Percentiles rank a stretch among this genome's conserved stretches.
phyloP scores from a whole-genome alignment of 164 flowering plant species.

The Vitis rotundifolia region DNA sequence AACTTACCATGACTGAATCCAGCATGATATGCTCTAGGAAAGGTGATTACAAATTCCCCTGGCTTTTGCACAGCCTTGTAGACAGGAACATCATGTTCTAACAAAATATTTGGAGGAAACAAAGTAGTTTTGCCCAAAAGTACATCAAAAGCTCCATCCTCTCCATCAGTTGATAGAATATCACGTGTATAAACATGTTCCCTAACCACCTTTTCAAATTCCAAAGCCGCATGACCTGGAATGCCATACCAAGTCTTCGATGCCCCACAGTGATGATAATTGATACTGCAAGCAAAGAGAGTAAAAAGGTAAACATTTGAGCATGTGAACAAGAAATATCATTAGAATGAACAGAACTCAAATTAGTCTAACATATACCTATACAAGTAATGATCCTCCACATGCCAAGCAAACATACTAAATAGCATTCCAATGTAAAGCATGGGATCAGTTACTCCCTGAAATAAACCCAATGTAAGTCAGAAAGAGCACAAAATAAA shows the following conservation, averaged over 20 bases:
- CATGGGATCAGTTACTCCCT: conserved; percentile 99
- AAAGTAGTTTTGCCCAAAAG: conserved; percentile 94
- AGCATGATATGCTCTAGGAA: conserved; percentile 97
- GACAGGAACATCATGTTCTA: conserved; percentile 79
- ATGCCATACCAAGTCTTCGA: conserved; percentile 99
- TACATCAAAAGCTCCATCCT: conserved; percentile 91
- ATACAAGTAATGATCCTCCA: conserved; percentile 96
- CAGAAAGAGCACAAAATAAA: background rate
- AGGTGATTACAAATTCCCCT: conserved; percentile 90
- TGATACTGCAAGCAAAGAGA: conserved; percentile 58
- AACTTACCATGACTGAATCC: conserved; percentile 97
- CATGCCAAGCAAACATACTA: conserved; percentile 99
- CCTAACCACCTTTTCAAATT: conserved; percentile 87
- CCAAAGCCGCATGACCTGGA: conserved; percentile 87
- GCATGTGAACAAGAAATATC: background rate
- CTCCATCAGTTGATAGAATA: conserved; percentile 72
- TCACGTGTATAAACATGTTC: conserved; percentile 75
- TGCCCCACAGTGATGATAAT: conserved; percentile 98
- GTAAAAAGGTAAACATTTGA: background rate
- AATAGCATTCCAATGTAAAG: conserved; percentile 99
- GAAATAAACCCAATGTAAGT: conserved; percentile 25
- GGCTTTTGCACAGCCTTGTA: conserved; percentile 93
- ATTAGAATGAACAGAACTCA: background rate
- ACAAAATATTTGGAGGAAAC: conserved; percentile 86
- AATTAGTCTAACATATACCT: conserved; percentile 46